Conservation (phyloP, 2,329 filamentous ascomycete genomes). For the Pseudogymnoascus sp. region DNA sequence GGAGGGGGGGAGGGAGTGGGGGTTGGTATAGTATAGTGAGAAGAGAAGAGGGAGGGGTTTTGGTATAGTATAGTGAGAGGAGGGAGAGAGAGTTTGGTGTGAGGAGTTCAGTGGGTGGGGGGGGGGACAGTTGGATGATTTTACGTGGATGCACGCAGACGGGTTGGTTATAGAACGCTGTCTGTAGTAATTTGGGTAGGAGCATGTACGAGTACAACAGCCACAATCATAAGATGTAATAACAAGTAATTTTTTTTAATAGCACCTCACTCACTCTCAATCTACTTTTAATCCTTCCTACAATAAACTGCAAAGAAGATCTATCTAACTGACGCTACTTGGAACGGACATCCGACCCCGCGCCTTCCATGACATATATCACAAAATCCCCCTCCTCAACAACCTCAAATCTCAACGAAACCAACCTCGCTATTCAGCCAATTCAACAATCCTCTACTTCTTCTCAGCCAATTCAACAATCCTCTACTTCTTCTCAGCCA, state of each 20-base stretch:
- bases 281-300: neutral
- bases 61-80: no score
- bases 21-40: no score
- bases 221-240: neutral
- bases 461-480: constrained; percentile 17
- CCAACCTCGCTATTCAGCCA: neutral
- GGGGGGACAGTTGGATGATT: neutral
- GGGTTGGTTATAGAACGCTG: neutral
- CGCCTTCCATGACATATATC: neutral
- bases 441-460: constrained; percentile 23
- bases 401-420: neutral
- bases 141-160: neutral
- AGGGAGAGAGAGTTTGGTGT: neutral
- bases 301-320: neutral
- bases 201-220: neutral
- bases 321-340: neutral
- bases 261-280: neutral
- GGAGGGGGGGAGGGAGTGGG: no score
- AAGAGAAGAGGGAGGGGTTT: neutral
- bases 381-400: neutral
- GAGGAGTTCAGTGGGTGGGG: neutral
- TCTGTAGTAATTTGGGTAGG: neutral
- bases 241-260: neutral
- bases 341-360: neutral
- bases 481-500: constrained; percentile 27